Base-by-base conservation (phyloP, 2,329 filamentous ascomycete species). In the Botrytis galanthina region DNA sequence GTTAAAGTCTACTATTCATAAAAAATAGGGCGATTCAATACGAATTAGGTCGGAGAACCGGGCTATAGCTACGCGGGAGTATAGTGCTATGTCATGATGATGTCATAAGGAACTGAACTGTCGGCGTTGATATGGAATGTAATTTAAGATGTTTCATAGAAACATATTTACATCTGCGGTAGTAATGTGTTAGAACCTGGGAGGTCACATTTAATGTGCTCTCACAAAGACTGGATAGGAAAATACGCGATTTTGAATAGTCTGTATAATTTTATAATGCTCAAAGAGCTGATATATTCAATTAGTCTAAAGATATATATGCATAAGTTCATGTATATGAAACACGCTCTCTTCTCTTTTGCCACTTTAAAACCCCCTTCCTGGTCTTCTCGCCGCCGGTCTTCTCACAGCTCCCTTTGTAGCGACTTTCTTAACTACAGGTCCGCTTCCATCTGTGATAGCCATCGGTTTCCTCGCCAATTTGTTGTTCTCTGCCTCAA, bases 401-500 rank as follows among this genome's bases (percentile, higher is more conserved):
- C 70, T 73, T 35, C 64, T 73, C 18, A 74, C 73, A 7, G 73
- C 73, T 26, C 73, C 70, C n/a, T 74, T 72, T 16, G 66, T 35
- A n/a, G 71, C 46, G 22, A 64, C 66, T 42, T 73, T 73, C 44
- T 74, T 74, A 5, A 68, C 66, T 29, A 60, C 61, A 22, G 59
- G 66, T 20, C 35, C 66, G 48, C 66, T 69, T 18, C 66, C 66
- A 32, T 69, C 66, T 9, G 66, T 42, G n/a, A 69, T 37, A 16
- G 46, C 57, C n/a, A 64, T 32, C 37, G 73, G 66, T 57, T 85
- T 86, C 79, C 85, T 86, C 64, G 80, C 77, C 29, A 80, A 80
- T 74, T 82, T 83, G 74, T 87, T 85, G 67, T 84, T 85, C 76
- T 89, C 87, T 20, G 83, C 84, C 73, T 82, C 83, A 74, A 86